A percentile compares a stretch with the other conserved stretches of the same genome.
These are phyloP conservation scores for Epichloe festucae DNA, from an alignment of 2,329 filamentous ascomycete genomes.

Conservation along the genomic window DNA sequence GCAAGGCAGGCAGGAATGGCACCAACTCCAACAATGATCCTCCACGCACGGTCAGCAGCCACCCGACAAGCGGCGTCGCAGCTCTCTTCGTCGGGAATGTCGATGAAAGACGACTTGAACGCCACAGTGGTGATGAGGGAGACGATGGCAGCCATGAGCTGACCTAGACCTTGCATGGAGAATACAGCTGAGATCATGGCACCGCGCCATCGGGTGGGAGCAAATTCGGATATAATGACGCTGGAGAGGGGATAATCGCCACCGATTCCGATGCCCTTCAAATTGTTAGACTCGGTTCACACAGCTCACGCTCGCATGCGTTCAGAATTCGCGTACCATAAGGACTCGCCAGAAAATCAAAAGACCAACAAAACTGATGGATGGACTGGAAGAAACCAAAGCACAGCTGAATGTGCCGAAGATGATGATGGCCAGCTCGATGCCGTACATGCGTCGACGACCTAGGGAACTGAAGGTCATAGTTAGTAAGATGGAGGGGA, in stretches of 20 bases:
- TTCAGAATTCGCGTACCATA: conserved; percentile 36
- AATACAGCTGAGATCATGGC: conserved; percentile 78
- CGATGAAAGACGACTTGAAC: conserved; percentile 41
- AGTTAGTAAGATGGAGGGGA: conserved; percentile 7
- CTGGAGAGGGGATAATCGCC: conserved; percentile 73
- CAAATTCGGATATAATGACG: conserved; percentile 76
- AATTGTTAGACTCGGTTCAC: conserved; percentile 1
- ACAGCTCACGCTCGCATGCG: neutral
- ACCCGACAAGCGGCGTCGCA: conserved; percentile 52
- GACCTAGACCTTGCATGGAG: conserved; percentile 75
- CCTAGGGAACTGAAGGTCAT: conserved; percentile 40
- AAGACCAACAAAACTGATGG: conserved; percentile 45
- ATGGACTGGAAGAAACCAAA: conserved; percentile 46
- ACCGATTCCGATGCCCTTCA: conserved; percentile 57
- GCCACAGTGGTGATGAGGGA: conserved; percentile 54
- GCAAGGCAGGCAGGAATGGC: conserved; percentile 66
- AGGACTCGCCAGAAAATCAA: conserved; percentile 66
- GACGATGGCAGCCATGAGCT: conserved; percentile 58
- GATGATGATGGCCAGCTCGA: conserved; percentile 62
- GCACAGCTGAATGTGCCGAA: conserved; percentile 55
- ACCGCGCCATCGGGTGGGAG: conserved; percentile 68
- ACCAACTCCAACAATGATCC: conserved; percentile 67
- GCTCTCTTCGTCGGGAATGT: conserved; percentile 24
- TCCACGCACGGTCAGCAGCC: conserved; percentile 71
- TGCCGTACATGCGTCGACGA: conserved; percentile 70